phyloP scores from a whole-genome alignment of 176 grass and related monocot species.

The Aegilops longissima region DNA sequence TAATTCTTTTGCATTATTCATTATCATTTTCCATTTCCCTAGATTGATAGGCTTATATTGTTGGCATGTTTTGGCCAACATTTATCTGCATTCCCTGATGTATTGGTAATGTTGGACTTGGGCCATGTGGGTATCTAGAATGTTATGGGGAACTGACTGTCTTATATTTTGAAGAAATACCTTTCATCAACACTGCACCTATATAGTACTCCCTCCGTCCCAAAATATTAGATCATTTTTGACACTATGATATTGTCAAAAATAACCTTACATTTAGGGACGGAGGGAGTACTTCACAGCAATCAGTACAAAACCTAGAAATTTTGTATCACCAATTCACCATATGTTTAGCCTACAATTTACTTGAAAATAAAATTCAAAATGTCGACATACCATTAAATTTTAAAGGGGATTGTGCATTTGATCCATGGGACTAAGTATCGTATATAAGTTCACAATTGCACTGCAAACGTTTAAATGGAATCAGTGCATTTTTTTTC shows the following conservation, averaged over 20 bases:
- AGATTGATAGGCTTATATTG: background rate
- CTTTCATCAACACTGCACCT: background rate
- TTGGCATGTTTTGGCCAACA: background rate
- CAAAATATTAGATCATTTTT: too few species aligned
- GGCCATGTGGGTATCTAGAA: background rate
- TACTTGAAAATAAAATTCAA: background rate
- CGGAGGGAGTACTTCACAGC: background rate
- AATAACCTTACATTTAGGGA: too few species aligned
- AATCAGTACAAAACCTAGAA: background rate
- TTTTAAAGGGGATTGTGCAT: background rate
- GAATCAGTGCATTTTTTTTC: background rate
- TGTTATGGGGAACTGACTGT: background rate
- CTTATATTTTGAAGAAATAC: background rate
- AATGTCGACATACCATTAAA: background rate
- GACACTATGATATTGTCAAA: too few species aligned
- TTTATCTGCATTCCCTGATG: background rate
- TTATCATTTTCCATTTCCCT: background rate
- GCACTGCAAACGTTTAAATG: background rate
- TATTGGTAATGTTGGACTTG: conserved; percentile 8
- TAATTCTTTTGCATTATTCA: background rate
- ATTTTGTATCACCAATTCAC: background rate
- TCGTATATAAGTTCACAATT: background rate
- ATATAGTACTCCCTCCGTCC: too few species aligned
- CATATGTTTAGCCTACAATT: background rate
- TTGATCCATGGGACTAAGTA: background rate